Evolutionary conservation across 2,329 filamentous ascomycete species (phyloP), one percentile per base, ranked within the genome.

Genomic region (Alternaria solani): DNA sequence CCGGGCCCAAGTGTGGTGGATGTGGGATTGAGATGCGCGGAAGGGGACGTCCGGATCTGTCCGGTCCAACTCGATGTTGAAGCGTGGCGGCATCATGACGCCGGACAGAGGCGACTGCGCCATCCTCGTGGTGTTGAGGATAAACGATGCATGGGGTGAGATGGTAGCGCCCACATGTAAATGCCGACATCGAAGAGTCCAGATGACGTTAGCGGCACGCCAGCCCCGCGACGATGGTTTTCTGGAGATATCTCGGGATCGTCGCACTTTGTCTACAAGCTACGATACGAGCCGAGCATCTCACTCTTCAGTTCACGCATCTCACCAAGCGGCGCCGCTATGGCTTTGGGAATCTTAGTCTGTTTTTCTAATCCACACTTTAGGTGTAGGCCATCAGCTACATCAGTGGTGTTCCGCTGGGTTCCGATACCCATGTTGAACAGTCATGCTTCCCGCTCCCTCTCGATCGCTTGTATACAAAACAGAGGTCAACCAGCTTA

Each of bases 1-100:
- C 74, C 90, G 89, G 39, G 95, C 95, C 95, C 95, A 99, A 20
- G 95, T 99, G 72, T 90, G 89, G 82, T 98, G 95, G 49, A 89
- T 81, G 78, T 98, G 89, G 54, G 87, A 83, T 61, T 86, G 82
- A 59, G 85, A 85, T 6, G 92, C 91, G 76, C 90, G 91, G 81
- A 98, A 97, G 43, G 93, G 88, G 39, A 95, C 80, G 59, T 82
- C 79, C 67, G 87, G 84, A 71, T 89, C 83, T 75, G 87, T 84
- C 64, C 82, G 83, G 34, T 83, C 81, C 63, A 90, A 81, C 76
- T 90, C 88, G 62, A 81, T 80, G 59, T 80, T 68, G 64, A 89
- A 78, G 60, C 72, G 74, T 51, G 72, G 70, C 39, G 76, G 73
- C 74, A 78, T 76, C 52, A 65, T 71, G 61, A 75, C 63, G 30